Percentiles rank a stretch among this genome's conserved stretches.
These are phyloP conservation scores for Xylaria sp. DNA, from an alignment of 2,329 filamentous ascomycete genomes.

Conservation along the genomic window DNA sequence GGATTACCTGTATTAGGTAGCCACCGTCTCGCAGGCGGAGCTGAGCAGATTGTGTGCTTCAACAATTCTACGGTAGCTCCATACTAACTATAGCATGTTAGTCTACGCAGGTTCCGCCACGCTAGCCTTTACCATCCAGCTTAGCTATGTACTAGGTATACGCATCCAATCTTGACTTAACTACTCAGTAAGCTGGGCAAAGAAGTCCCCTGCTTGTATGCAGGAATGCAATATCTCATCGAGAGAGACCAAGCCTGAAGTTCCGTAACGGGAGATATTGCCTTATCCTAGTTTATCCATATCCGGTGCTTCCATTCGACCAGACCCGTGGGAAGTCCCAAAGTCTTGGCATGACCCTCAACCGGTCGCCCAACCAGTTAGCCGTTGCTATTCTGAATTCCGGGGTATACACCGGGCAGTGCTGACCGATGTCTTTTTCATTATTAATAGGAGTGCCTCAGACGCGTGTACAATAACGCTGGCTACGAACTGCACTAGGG, in stretches of 20 bases:
- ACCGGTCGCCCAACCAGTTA: conserved; percentile 5
- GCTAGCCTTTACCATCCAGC: neutral
- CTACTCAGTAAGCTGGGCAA: neutral
- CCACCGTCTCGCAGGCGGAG: neutral
- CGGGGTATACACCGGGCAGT: neutral
- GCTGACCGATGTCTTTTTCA: neutral
- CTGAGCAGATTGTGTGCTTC: neutral
- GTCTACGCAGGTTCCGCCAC: neutral
- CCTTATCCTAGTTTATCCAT: conserved; percentile 19
- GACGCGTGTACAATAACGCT: neutral
- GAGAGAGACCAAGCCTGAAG: neutral
- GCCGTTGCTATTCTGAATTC: conserved; percentile 4
- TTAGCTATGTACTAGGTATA: neutral
- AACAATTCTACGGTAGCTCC: neutral
- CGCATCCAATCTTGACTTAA: conserved; percentile 13
- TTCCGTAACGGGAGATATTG: conserved; percentile 4
- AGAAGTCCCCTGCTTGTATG: conserved; percentile 6
- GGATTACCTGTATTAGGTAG: neutral
- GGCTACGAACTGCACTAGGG: neutral
- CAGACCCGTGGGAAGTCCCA: conserved; percentile 4
- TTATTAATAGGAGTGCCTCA: conserved; percentile 5
- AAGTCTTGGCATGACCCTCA: conserved; percentile 18
- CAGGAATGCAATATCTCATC: conserved; percentile 1
- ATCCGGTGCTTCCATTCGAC: conserved; percentile 7
- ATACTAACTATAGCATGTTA: neutral